Evolutionary conservation across 805 yeast genomes (phyloP).

Genomic region (Pichia paraexigua): DNA sequence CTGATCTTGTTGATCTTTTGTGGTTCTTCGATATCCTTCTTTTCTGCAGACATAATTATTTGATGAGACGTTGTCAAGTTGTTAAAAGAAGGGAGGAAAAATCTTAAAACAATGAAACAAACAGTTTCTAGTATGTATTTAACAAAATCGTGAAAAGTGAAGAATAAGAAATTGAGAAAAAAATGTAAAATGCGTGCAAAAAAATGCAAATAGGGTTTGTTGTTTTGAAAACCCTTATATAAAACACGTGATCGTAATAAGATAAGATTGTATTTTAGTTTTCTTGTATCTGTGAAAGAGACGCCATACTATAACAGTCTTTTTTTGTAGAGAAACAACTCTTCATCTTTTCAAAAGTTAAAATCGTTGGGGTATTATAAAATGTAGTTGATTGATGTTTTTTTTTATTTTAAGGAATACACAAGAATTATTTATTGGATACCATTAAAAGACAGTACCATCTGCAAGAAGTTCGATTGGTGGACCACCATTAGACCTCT

Average conservation of each 20-base stretch:
- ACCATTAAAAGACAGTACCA: slow-evolving; percentile 50
- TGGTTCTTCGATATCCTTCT: slow-evolving; percentile 74
- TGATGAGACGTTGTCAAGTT: slow-evolving; percentile 28
- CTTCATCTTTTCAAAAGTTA: too few relatives aligned
- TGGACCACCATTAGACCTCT: slow-evolving; percentile 48
- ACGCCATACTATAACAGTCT: too few relatives aligned
- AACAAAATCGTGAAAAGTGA: background rate
- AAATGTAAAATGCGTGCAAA: background rate
- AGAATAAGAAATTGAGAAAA: background rate
- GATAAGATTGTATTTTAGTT: too few relatives aligned
- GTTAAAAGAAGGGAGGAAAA: background rate
- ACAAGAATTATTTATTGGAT: background rate
- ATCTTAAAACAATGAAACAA: too few relatives aligned
- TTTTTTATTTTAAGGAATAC: background rate
- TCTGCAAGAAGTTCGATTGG: slow-evolving; percentile 57
- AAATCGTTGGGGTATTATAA: too few relatives aligned
- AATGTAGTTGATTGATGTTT: too few relatives aligned
- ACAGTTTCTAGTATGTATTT: too few relatives aligned
- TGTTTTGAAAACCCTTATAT: background rate
- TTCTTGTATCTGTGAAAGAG: too few relatives aligned
- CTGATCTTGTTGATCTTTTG: slow-evolving; percentile 92
- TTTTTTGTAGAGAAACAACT: too few relatives aligned
- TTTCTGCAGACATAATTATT: slow-evolving; percentile 66
- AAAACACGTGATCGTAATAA: background rate
- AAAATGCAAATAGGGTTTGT: too few relatives aligned